These are phyloP conservation scores for Lineolata rhizophorae DNA, from an alignment of 495 filamentous ascomycete genomes.

Conservation along the genomic window DNA sequence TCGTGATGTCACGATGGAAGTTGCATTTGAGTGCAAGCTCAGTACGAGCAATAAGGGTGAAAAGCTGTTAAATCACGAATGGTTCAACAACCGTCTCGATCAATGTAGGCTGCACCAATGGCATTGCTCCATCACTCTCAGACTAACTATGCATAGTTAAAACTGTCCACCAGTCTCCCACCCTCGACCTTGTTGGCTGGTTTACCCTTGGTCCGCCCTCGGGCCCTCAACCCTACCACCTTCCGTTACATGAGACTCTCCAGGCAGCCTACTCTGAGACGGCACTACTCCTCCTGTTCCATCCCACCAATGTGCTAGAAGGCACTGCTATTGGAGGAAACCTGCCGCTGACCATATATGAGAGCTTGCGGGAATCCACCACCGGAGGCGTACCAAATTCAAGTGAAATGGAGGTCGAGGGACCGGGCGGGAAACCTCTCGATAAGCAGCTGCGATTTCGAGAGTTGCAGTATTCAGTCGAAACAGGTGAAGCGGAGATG, in stretches of 20 bases:
- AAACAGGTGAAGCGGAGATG: slow-evolving; percentile 94
- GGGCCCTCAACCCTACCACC: slow-evolving; percentile 41
- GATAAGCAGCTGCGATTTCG: slow-evolving; percentile 40
- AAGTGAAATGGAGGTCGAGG: slow-evolving; percentile 44
- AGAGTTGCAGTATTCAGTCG: slow-evolving; percentile 65
- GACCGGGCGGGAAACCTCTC: slow-evolving; percentile 30
- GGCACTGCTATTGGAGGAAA: slow-evolving; percentile 39
- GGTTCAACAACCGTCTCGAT: slow-evolving; percentile 61
- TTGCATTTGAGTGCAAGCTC: slow-evolving; percentile 66
- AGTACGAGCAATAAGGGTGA: slow-evolving; percentile 25
- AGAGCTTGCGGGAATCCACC: slow-evolving; percentile 63
- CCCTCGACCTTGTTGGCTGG: slow-evolving; percentile 83
- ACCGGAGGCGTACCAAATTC: slow-evolving; percentile 26
- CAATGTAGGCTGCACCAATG: slow-evolving; percentile 54
- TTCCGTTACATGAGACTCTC: slow-evolving; percentile 58
- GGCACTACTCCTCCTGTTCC: slow-evolving; percentile 69
- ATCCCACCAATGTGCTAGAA: slow-evolving; percentile 33
- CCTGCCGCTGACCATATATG: slow-evolving; percentile 76
- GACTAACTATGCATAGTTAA: slow-evolving; percentile 33
- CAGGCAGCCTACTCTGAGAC: slow-evolving; percentile 57
- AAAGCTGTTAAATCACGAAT: slow-evolving; percentile 34
- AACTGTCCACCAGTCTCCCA: slow-evolving; percentile 64
- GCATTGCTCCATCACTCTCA: background rate
- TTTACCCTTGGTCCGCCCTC: slow-evolving; percentile 61
- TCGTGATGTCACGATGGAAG: slow-evolving; percentile 72